A percentile compares a stretch with the other conserved stretches of the same genome.
Conservation (phyloP, 331 rosid species). For the Malus hybrid region DNA sequence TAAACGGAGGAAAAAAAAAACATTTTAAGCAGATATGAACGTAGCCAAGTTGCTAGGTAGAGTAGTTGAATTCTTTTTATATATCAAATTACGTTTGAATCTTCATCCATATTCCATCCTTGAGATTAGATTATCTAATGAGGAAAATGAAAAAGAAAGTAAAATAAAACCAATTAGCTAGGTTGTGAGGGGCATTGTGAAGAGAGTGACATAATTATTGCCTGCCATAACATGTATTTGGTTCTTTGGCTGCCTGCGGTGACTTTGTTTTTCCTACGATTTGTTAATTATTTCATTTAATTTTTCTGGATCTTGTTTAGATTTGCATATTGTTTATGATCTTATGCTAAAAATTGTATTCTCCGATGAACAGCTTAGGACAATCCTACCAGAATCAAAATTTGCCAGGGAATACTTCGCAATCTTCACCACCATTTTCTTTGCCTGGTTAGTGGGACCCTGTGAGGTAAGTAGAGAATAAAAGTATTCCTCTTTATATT, state of each 20-base stretch:
- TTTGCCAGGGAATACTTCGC: constrained; percentile 72
- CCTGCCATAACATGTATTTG: not conserved
- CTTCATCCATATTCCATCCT: not conserved
- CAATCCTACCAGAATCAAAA: constrained; percentile 51
- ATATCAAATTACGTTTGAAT: not conserved
- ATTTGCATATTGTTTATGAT: not conserved
- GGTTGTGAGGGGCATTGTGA: too few species aligned
- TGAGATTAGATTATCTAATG: not conserved
- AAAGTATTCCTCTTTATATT: not conserved
- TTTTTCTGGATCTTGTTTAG: not conserved
- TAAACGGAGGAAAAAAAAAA: too few species aligned
- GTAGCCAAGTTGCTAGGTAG: not conserved
- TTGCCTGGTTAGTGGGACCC: constrained; percentile 86
- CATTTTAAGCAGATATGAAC: not conserved
- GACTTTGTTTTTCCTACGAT: not conserved
- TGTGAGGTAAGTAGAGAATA: constrained; percentile 47
- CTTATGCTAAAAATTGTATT: not conserved
- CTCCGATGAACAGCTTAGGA: constrained; percentile 46
- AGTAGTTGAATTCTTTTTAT: too few species aligned
- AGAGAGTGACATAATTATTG: too few species aligned
- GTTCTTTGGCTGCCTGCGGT: not conserved
- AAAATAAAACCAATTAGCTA: too few species aligned
- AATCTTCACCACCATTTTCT: constrained; percentile 60
- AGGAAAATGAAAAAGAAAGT: too few species aligned
- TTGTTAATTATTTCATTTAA: not conserved